Percentiles rank a stretch among this genome's conserved stretches.
Evolutionary conservation across 2,329 filamentous ascomycete species (phyloP).

Genomic region (Colletotrichum tabaci): DNA sequence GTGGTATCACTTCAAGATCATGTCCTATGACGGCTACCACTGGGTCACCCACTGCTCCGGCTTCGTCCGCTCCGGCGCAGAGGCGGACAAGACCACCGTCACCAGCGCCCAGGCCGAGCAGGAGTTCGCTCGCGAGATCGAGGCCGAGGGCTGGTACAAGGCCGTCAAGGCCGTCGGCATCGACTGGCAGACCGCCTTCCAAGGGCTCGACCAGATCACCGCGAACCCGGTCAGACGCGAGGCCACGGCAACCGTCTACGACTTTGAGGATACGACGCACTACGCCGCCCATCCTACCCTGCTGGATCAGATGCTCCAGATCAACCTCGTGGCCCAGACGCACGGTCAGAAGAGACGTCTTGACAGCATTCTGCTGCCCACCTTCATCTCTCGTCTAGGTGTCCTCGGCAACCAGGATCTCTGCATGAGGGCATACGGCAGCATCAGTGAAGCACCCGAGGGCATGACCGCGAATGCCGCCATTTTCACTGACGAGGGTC

Average conservation of each 20-base stretch:
- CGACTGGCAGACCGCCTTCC: constrained; percentile 32
- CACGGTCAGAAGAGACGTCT: constrained; percentile 17
- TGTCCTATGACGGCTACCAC: constrained; percentile 47
- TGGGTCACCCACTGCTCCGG: constrained; percentile 50
- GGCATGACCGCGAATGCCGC: constrained; percentile 16
- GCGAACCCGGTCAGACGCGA: constrained; percentile 11
- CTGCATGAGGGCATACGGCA: constrained; percentile 25
- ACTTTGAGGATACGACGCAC: constrained; percentile 29
- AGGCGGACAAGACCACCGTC: constrained; percentile 1
- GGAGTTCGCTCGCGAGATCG: constrained; percentile 8
- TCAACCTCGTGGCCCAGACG: constrained; percentile 27
- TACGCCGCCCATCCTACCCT: constrained; percentile 31
- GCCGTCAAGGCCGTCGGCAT: constrained; percentile 26
- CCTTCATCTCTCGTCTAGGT: constrained; percentile 8
- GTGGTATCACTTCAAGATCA: constrained; percentile 54
- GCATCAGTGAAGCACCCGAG: background rate
- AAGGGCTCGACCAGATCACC: constrained; percentile 26
- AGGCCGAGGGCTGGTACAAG: constrained; percentile 29
- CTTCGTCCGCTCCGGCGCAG: constrained; percentile 20
- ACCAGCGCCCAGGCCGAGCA: constrained; percentile 17
- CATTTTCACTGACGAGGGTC: constrained; percentile 30
- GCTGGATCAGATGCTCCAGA: constrained; percentile 32
- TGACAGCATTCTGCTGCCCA: constrained; percentile 22
- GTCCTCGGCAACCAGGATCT: constrained; percentile 25
- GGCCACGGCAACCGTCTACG: constrained; percentile 28